Base-by-base conservation (phyloP, 2,329 filamentous ascomycete genomes). In the Tothia fuscella region DNA sequence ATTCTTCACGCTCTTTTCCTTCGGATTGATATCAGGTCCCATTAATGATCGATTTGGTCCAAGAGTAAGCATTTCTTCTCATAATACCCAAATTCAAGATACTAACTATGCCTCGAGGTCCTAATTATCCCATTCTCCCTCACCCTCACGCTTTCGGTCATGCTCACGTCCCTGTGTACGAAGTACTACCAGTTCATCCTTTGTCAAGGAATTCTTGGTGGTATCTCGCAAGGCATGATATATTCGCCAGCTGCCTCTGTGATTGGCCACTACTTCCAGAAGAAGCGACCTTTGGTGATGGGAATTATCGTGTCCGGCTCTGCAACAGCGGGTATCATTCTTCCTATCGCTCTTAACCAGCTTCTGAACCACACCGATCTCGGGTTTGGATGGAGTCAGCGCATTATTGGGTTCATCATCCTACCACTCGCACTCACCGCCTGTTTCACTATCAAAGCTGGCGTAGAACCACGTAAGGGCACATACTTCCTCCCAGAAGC, bases 281-380 rank as follows among this genome's bases (percentile, higher is more conserved):
- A 58, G 2, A 55, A 53, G 7, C 56, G 68, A 14, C 64, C 64
- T 1, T 59, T 58, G 1, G 65, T 63, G 0, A 62, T 64, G 14
- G 67, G 67, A 10, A 41, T 70, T 17, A 65, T 64, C 2, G 63
- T 65, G 3, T 55, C 61, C 4, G 66, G 66, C 0, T 60, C 56
- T 24, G 59, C 55, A 9, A 49, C 68, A 5, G 58, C 64, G 19
- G 67, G 68, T 21, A 58, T 71, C 28, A 61, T 72, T 38, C 71
- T 70, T 47, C 69, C 70, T 0, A 69, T 73, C 37, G 57, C 70
- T 4, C 70, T 81, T 50, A 67, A 76, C 49, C 66, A 71, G 37
- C 58, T 80, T 16, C 63, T 76, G 4, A 16, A 17, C 17, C 38
- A 21, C 28, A n/a, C 24, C 6, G 16, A 35, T 6, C 16, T 43